Base-by-base conservation (phyloP, 164 flowering plant species). In the Tetrastigma voinierianum region DNA sequence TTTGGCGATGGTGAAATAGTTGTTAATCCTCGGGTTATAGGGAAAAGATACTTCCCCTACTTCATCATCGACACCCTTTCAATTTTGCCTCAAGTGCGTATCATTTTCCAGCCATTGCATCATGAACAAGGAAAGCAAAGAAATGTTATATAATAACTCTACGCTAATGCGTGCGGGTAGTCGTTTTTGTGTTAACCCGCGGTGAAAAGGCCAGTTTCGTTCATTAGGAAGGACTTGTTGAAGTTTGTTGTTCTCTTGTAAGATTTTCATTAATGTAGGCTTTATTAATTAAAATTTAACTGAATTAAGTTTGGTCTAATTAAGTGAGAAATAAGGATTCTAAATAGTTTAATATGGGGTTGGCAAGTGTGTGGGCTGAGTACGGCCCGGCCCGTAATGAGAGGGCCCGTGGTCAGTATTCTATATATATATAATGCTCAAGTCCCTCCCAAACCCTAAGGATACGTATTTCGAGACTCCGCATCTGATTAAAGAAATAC, bases 31-130 rank as follows among this genome's bases (percentile, higher is more conserved):
- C 1, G 4, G 9, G 45, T 18, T 13, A 51, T 62, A 21, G 65
- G 43, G 9, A 47, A 21, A 16, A 55, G 25, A 21, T 65, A 54
- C n/a, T 53, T 51, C 18, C 10, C 20, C 9, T 49, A 15, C 45
- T 20, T 65, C 64, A 0, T 59, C 2, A 14, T 64, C 17, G 64
- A 64, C 53, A 15, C 65, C 15, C 64, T 70, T 5, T 25, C 69
- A 1, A 32, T 52, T 16, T 68, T 70, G 51, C 69, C 73, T 15
- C 73, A 70, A 69, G 68, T 65, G 44, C 3, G 59, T n/a, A n/a
- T 10, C 2, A 12, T 3, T 24, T 57, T 57, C 18, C 15, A 49
- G 15, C 52, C 4, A 6, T 49, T 14, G 1, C 5, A 12, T 5
- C n/a, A 14, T 49, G n/a, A 49, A 32, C 40, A 32, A 32, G 40